phyloP scores from a whole-genome alignment of 768 basidiomycete genomes.

The Gautieria morchelliformis region DNA sequence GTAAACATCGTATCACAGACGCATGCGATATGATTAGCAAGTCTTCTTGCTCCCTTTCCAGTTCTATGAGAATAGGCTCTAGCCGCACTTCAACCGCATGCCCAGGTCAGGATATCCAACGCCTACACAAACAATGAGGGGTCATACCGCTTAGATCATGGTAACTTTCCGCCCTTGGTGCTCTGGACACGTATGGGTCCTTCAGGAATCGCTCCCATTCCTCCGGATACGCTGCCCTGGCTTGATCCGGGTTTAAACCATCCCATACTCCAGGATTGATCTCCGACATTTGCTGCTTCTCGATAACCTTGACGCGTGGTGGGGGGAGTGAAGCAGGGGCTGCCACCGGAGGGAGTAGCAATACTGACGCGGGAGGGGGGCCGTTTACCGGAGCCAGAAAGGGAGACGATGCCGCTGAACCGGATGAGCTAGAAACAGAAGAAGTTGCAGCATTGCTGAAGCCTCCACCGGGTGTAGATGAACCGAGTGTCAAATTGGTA shows the following conservation, averaged over 20 bases:
- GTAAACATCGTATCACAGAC: conserved; percentile 92
- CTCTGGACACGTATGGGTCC: conserved; percentile 89
- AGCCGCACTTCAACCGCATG: conserved; percentile 55
- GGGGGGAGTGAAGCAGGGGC: conserved; percentile 5
- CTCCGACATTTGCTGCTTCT: conserved; percentile 95
- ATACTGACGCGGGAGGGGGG: background rate
- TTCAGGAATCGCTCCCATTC: conserved; percentile 90
- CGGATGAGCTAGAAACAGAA: conserved; percentile 13
- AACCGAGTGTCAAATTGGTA: background rate
- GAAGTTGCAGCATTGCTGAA: background rate
- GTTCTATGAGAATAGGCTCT: conserved; percentile 87
- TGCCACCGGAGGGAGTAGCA: conserved; percentile 1
- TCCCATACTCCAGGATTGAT: conserved; percentile 99
- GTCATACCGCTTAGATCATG: conserved; percentile 79
- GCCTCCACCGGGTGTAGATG: background rate
- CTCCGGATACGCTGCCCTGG: conserved; percentile 80
- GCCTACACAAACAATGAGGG: background rate
- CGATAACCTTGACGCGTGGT: conserved; percentile 70
- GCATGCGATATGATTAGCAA: conserved; percentile 94
- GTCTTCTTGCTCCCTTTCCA: conserved; percentile 91
- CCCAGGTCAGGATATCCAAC: background rate
- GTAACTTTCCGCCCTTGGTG: conserved; percentile 92
- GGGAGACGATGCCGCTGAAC: conserved; percentile 13
- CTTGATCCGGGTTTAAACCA: conserved; percentile 84
- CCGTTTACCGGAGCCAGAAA: conserved; percentile 1